phyloP scores from a whole-genome alignment of 345 rosid genomes.

The Hirschfeldia incana region DNA sequence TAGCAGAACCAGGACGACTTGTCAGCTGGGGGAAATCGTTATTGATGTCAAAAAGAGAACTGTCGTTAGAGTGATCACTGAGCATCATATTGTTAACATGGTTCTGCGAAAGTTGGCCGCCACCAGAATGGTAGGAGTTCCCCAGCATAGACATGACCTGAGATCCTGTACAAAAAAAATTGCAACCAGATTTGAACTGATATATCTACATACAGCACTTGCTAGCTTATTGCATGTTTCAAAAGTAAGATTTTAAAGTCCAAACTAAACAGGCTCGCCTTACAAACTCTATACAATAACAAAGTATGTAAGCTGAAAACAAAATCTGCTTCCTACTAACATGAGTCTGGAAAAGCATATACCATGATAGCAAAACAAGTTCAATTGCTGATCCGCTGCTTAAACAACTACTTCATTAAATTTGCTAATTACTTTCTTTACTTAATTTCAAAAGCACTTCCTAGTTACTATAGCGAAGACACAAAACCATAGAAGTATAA shows the following conservation, averaged over 20 bases:
- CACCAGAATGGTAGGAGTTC: slow-evolving; percentile 70
- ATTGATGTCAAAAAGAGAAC: slow-evolving; percentile 89
- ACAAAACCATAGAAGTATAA: neutral
- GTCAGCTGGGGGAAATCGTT: slow-evolving; percentile 91
- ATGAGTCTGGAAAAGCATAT: neutral
- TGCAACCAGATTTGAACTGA: slow-evolving; percentile 5
- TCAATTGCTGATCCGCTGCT: slow-evolving; percentile 5
- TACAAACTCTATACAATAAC: neutral
- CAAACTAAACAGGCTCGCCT: neutral
- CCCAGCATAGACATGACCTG: slow-evolving; percentile 90
- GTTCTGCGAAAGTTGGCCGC: slow-evolving; percentile 84
- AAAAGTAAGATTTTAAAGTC: neutral
- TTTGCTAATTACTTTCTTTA: neutral
- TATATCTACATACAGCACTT: slow-evolving; percentile 20
- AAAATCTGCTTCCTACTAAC: neutral
- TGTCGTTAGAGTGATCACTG: slow-evolving; percentile 75
- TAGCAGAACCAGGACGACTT: slow-evolving; percentile 94
- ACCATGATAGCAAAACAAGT: slow-evolving; percentile 5
- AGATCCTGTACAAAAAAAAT: slow-evolving; percentile 59
- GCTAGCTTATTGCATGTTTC: neutral
- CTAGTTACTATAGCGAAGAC: slow-evolving; percentile 16
- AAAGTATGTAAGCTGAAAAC: neutral
- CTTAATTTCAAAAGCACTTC: neutral
- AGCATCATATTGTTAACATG: slow-evolving; percentile 85
- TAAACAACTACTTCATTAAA: neutral